Percentiles rank a stretch among this genome's conserved stretches.
Evolutionary conservation across 2,329 filamentous ascomycete genomes (phyloP).

Genomic region (Fusarium nelsonii): DNA sequence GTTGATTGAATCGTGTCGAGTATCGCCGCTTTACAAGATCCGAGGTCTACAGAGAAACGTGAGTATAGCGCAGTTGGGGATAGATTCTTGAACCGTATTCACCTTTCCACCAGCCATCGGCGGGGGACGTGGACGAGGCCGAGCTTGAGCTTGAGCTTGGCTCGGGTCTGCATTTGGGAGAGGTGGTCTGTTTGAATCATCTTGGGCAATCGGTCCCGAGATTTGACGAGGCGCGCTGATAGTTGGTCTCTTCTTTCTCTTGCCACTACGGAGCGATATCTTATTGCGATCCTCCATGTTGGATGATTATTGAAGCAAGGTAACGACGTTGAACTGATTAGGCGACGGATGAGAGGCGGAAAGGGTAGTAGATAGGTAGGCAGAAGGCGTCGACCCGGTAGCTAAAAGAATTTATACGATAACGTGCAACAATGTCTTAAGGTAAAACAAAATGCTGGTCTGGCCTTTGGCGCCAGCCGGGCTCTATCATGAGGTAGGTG

Average conservation of each 20-base stretch:
- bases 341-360: background rate
- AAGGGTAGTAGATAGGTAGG: background rate
- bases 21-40: constrained; percentile 96
- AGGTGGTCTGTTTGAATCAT: constrained; percentile 54
- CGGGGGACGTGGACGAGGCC: constrained; percentile 61
- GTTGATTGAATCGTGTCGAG: constrained; percentile 88
- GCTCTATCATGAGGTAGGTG: constrained; percentile 33
- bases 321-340: constrained; percentile 3
- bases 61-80: constrained; percentile 27
- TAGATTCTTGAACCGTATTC: constrained; percentile 31
- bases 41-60: constrained; percentile 63
- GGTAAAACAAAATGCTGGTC: constrained; percentile 13
- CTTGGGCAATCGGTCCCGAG: constrained; percentile 69
- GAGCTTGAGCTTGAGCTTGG: constrained; percentile 42
- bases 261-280: constrained; percentile 73
- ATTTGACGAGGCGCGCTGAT: constrained; percentile 75
- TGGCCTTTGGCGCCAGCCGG: constrained; percentile 38
- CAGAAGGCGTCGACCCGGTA: background rate
- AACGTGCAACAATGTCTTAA: constrained; percentile 18
- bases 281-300: constrained; percentile 71
- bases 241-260: constrained; percentile 70
- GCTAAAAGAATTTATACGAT: background rate
- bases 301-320: constrained; percentile 27
- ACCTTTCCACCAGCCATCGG: constrained; percentile 70
- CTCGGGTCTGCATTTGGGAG: constrained; percentile 46